Evolutionary conservation across 2,329 filamentous ascomycete species (phyloP).

Genomic region (Chrysosporium keratinophilum): DNA sequence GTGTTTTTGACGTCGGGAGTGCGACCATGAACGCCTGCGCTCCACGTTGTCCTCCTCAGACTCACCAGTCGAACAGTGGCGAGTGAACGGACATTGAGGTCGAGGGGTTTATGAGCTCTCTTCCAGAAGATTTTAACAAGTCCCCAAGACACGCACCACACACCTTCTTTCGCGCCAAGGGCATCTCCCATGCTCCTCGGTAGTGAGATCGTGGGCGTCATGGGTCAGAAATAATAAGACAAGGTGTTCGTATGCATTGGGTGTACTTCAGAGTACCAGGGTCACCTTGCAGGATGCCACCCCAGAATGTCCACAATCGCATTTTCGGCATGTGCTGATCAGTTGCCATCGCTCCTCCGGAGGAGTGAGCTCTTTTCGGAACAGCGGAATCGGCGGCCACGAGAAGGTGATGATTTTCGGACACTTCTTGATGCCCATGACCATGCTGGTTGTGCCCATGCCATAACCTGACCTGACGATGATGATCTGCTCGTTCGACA

Average conservation of each 20-base stretch:
- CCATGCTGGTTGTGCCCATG: not conserved
- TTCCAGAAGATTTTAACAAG: not conserved
- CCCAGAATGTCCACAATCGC: not conserved
- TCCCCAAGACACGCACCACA: not conserved
- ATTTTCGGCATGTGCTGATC: constrained; percentile 8
- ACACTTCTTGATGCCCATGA: not conserved
- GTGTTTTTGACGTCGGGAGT: not conserved
- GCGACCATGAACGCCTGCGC: not conserved
- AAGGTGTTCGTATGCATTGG: not conserved
- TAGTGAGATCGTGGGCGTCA: not conserved
- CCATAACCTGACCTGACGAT: too few relatives aligned
- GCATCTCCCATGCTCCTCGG: not conserved
- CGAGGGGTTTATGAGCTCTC: too few relatives aligned
- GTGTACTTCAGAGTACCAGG: constrained; percentile 4
- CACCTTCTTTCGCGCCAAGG: not conserved
- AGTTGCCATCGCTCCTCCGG: not conserved
- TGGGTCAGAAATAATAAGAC: not conserved
- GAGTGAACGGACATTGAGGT: too few relatives aligned
- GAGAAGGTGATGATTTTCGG: not conserved
- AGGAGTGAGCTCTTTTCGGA: not conserved
- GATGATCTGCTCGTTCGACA: not conserved
- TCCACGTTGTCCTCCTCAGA: too few relatives aligned
- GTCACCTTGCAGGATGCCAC: constrained; percentile 2
- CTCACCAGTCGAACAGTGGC: too few relatives aligned
- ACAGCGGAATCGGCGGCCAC: not conserved